phyloP scores from a whole-genome alignment of 371 early-diverging fungal genomes.

The Rhizomucor pusillus region DNA sequence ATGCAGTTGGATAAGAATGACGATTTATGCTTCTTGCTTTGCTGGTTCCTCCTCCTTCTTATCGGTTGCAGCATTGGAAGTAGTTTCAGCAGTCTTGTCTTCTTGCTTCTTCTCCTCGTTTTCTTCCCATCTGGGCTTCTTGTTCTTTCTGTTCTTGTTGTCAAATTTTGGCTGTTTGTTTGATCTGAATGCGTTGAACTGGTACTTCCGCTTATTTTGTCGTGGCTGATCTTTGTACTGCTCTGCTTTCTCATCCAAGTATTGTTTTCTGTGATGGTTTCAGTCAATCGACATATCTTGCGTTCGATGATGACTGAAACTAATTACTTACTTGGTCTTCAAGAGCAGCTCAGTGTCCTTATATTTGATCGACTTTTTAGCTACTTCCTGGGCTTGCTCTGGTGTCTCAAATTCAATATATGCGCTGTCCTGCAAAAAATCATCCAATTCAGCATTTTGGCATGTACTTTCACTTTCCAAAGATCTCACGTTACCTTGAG shows the following conservation, averaged over 20 bases:
- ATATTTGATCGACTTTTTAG: slow-evolving; percentile 43
- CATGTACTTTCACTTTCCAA: neutral
- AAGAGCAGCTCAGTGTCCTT: slow-evolving; percentile 52
- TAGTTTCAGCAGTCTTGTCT: no score
- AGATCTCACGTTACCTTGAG: slow-evolving; percentile 20
- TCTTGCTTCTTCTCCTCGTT: neutral
- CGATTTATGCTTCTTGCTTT: neutral
- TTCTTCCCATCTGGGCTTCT: neutral
- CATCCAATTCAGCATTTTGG: neutral
- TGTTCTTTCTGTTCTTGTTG: neutral
- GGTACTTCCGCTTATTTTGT: neutral
- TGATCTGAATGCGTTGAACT: neutral
- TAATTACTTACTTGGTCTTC: slow-evolving; percentile 49
- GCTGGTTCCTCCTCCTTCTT: no score
- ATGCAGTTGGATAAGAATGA: no score
- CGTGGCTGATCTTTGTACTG: slow-evolving; percentile 1
- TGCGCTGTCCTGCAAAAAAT: slow-evolving; percentile 46
- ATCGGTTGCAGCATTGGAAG: no score
- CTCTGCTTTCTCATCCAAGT: neutral
- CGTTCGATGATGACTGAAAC: no score
- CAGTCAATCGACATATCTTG: no score
- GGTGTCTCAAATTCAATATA: slow-evolving; percentile 59
- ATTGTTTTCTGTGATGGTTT: neutral
- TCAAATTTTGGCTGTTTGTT: neutral
- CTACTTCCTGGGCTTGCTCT: slow-evolving; percentile 55